phyloP scores from a whole-genome alignment of 306 rosid species.

The Sphenostylis stenocarpa region DNA sequence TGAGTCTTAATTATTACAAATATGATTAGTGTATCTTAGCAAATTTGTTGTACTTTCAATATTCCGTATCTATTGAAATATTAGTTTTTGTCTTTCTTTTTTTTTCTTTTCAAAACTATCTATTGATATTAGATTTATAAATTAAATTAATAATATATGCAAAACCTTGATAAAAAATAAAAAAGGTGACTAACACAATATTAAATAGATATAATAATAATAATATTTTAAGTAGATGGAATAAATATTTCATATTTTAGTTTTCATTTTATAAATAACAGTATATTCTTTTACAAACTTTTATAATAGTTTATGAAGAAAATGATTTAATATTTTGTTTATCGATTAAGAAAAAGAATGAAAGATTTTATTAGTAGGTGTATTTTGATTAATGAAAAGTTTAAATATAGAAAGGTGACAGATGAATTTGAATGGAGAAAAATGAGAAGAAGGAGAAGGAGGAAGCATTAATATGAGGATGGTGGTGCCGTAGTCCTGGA shows the following conservation, averaged over 20 bases:
- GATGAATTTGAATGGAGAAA: neutral
- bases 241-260: neutral
- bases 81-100: neutral
- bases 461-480: too few relatives aligned
- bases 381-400: neutral
- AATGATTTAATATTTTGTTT: neutral
- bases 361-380: neutral
- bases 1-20: neutral
- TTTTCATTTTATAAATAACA: neutral
- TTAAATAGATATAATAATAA: neutral
- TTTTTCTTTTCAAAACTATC: neutral
- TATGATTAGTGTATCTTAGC: neutral
- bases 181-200: neutral
- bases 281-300: neutral
- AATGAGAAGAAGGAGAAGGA: too few relatives aligned
- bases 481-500: too few relatives aligned
- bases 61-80: neutral
- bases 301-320: neutral
- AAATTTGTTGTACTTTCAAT: neutral
- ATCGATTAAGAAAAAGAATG: neutral
- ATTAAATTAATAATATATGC: too few relatives aligned
- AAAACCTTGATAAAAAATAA: neutral
- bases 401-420: neutral
- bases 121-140: neutral
- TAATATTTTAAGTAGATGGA: neutral